Evolutionary conservation across 805 yeast species (phyloP).

Genomic region (Hanseniaspora lindneri): DNA sequence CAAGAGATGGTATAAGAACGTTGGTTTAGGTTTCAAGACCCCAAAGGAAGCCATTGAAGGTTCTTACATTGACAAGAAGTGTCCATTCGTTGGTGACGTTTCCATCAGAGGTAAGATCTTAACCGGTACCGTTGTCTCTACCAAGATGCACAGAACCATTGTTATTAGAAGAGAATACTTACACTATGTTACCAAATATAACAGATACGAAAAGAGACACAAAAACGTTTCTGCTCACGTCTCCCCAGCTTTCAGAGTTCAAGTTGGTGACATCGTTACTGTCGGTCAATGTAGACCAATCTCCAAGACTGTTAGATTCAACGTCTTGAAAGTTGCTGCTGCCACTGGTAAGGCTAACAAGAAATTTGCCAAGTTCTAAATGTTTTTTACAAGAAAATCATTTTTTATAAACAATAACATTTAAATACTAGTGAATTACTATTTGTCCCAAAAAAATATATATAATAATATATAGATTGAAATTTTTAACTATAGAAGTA

Average conservation of each 20-base stretch:
- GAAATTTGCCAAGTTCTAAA: constrained; percentile 94
- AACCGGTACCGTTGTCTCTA: constrained; percentile 98
- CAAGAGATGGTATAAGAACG: constrained; percentile 99
- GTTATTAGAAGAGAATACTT: constrained; percentile 99
- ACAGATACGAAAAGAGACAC: constrained; percentile 99
- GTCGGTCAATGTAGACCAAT: constrained; percentile 99
- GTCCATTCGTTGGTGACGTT: constrained; percentile 95
- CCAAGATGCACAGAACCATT: constrained; percentile 99
- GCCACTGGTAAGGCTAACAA: constrained; percentile 79
- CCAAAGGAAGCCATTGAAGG: constrained; percentile 98
- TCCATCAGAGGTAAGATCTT: constrained; percentile 99
- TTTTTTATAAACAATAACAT: constrained; percentile 1
- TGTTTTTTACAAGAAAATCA: background rate
- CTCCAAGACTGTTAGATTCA: constrained; percentile 99
- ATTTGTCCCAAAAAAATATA: background rate
- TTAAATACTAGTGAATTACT: background rate
- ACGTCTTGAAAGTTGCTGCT: constrained; percentile 90
- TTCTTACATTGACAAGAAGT: constrained; percentile 98
- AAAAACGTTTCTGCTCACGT: constrained; percentile 99
- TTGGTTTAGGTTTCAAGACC: constrained; percentile 99
- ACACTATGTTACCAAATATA: constrained; percentile 98
- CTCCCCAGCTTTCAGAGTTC: constrained; percentile 99
- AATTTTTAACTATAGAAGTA: background rate
- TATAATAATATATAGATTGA: constrained; percentile 3
- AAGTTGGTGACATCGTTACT: constrained; percentile 96